A percentile compares a stretch with the other conserved stretches of the same genome.
Conservation (phyloP, 352 stramenopile species). For the Albugo candida region DNA sequence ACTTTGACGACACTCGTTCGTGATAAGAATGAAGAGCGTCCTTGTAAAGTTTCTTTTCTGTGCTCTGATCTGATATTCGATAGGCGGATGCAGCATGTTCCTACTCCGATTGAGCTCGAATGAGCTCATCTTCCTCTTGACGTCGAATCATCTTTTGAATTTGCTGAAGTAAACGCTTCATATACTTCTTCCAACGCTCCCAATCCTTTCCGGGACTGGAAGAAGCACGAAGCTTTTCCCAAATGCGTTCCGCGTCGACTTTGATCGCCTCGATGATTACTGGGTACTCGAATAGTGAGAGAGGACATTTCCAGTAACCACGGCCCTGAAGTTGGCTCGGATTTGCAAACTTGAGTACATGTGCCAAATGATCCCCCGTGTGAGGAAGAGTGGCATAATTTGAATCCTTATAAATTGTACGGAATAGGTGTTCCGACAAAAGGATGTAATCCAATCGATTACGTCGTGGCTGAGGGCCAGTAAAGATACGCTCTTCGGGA, state of each 20-base stretch:
- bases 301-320: not conserved
- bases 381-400: conserved; percentile 9
- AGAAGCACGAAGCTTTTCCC: not conserved
- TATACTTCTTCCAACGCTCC: conserved; percentile 4
- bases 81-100: not conserved
- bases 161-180: not conserved
- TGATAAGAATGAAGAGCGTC: conserved; percentile 2
- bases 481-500: conserved; percentile 1
- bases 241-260: conserved; percentile 1
- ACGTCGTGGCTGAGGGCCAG: conserved; percentile 2
- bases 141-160: conserved; percentile 1
- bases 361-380: not conserved
- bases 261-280: not conserved
- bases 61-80: not conserved
- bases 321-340: not conserved
- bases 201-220: conserved; percentile 3
- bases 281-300: conserved; percentile 5
- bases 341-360: not conserved
- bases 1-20: conserved; percentile 3
- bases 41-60: not conserved
- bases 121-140: conserved; percentile 1
- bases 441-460: conserved; percentile 13
- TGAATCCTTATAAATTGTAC: conserved; percentile 2
- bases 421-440: not conserved
- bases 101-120: not conserved